Conservation (phyloP, 2,329 filamentous ascomycete genomes). For the Coniochaeta ligniaria region DNA sequence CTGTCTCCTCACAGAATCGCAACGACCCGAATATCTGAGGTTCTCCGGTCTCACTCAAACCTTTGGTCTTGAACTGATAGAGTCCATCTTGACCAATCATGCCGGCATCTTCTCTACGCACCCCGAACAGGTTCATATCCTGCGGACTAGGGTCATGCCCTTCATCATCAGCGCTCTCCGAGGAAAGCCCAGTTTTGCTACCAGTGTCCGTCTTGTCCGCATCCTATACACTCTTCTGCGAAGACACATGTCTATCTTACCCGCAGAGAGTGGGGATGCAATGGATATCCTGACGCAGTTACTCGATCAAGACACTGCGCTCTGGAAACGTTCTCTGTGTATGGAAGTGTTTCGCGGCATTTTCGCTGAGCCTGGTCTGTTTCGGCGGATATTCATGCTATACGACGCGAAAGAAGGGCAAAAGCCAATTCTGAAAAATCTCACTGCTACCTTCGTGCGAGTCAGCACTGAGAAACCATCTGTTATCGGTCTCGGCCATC, state of each 20-base stretch:
- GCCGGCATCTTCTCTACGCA: slow-evolving; percentile 71
- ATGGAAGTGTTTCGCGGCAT: slow-evolving; percentile 87
- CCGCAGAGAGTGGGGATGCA: slow-evolving; percentile 75
- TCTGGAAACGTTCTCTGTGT: slow-evolving; percentile 84
- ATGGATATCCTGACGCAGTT: slow-evolving; percentile 77
- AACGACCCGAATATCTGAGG: slow-evolving; percentile 73
- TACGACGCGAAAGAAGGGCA: slow-evolving; percentile 70
- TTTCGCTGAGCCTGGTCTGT: slow-evolving; percentile 71
- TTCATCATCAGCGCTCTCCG: slow-evolving; percentile 72
- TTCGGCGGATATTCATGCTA: slow-evolving; percentile 71
- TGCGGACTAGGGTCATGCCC: slow-evolving; percentile 74
- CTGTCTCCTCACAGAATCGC: slow-evolving; percentile 78
- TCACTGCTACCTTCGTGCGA: slow-evolving; percentile 85
- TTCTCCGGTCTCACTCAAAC: slow-evolving; percentile 72
- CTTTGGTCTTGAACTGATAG: slow-evolving; percentile 85
- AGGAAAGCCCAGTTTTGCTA: slow-evolving; percentile 71
- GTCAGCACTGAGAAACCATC: slow-evolving; percentile 85
- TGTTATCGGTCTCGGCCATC: slow-evolving; percentile 80
- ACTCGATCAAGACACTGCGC: slow-evolving; percentile 73
- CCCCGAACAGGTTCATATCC: slow-evolving; percentile 70
- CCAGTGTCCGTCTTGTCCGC: slow-evolving; percentile 73
- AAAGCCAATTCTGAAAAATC: slow-evolving; percentile 70
- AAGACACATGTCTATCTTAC: slow-evolving; percentile 67
- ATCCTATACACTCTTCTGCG: slow-evolving; percentile 78
- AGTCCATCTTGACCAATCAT: slow-evolving; percentile 83